Percentiles rank a stretch among this genome's conserved stretches.
These are phyloP conservation scores for Micromonas commoda DNA, from an alignment of 139 green algal species.

Conservation along the genomic window DNA sequence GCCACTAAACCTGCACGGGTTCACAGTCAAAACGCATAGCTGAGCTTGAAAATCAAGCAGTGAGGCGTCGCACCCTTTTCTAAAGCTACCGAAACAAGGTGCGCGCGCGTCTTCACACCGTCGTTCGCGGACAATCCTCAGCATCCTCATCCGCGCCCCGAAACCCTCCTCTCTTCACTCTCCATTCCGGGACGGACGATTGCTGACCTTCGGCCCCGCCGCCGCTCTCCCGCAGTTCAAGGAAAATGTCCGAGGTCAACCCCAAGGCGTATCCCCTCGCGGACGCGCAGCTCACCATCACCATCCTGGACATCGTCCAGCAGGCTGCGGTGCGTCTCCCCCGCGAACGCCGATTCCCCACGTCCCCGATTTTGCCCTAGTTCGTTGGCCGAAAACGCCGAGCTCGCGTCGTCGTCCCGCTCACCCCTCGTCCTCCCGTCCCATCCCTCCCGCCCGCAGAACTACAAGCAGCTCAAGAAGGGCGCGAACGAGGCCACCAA, in stretches of 20 bases:
- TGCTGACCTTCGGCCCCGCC: too few species aligned
- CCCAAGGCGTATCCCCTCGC: slow-evolving; percentile 96
- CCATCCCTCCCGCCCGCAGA: slow-evolving; percentile 32
- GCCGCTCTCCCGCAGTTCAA: too few species aligned
- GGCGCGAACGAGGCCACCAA: slow-evolving; percentile 91
- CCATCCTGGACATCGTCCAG: slow-evolving; percentile 98
- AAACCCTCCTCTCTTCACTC: too few species aligned
- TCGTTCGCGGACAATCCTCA: not conserved
- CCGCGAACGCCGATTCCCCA: too few species aligned
- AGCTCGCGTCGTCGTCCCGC: too few species aligned
- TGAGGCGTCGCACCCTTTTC: not conserved
- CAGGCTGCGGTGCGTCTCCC: slow-evolving; percentile 56
- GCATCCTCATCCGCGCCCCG: too few species aligned
- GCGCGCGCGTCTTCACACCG: not conserved
- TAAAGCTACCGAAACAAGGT: not conserved
- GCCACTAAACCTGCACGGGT: too few species aligned
- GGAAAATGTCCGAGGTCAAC: slow-evolving; percentile 73
- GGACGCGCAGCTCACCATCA: slow-evolving; percentile 82
- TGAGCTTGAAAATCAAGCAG: not conserved
- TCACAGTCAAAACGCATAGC: not conserved
- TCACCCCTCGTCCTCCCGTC: not conserved
- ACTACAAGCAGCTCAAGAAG: slow-evolving; percentile 99
- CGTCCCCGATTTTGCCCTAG: not conserved
- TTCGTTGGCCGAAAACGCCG: too few species aligned
- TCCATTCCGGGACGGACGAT: too few species aligned